phyloP scores from a whole-genome alignment of 257 asterid genomes.

The Solanum tarijense region DNA sequence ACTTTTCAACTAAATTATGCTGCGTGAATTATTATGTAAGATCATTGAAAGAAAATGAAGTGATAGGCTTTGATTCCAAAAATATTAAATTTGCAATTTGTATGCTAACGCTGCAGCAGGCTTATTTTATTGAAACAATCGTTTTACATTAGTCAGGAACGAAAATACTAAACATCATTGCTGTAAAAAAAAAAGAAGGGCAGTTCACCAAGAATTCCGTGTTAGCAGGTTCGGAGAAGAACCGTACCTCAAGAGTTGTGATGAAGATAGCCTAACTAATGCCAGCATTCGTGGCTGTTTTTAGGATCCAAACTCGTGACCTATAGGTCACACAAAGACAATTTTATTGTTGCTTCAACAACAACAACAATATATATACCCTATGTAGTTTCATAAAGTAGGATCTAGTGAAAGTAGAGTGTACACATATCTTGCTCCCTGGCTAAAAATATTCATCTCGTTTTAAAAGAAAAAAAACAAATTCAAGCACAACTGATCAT shows the following conservation, averaged over 20 bases:
- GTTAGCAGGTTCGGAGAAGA: background rate
- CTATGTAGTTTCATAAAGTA: no score
- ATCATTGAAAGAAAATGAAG: background rate
- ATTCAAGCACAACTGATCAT: background rate
- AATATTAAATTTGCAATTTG: background rate
- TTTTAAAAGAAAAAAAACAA: no score
- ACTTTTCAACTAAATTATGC: background rate
- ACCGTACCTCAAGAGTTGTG: rapidly evolving
- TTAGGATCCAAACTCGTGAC: background rate
- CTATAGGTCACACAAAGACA: background rate
- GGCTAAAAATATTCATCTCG: background rate
- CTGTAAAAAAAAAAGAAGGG: background rate
- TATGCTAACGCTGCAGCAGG: background rate
- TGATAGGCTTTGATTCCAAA: background rate
- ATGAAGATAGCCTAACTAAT: background rate
- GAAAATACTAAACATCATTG: background rate
- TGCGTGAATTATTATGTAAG: background rate
- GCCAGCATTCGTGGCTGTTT: background rate
- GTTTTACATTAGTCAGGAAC: background rate
- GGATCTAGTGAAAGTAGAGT: background rate
- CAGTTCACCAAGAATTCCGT: background rate
- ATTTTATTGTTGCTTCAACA: background rate
- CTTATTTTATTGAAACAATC: background rate
- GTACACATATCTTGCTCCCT: background rate
- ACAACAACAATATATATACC: no score